phyloP scores from a whole-genome alignment of 495 filamentous ascomycete genomes.

The Annulohypoxylon stygium region DNA sequence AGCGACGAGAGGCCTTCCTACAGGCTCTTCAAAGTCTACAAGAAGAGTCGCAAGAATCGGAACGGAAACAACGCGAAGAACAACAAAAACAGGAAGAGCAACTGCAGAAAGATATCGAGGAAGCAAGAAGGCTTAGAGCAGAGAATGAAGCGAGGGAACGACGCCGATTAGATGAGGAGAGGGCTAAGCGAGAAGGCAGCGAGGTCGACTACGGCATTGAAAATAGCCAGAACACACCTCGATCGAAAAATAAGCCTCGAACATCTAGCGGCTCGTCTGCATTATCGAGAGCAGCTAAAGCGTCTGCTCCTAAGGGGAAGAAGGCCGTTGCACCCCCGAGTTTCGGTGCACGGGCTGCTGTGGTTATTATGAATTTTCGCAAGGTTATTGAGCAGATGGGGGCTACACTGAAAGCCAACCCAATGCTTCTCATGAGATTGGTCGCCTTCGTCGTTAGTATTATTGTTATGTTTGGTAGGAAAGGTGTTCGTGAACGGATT shows the following conservation, averaged over 20 bases:
- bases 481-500: slow-evolving; percentile 80
- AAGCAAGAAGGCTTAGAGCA: slow-evolving; percentile 61
- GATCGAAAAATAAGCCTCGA: slow-evolving; percentile 66
- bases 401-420: slow-evolving; percentile 74
- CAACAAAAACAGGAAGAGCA: slow-evolving; percentile 70
- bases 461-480: slow-evolving; percentile 78
- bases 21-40: slow-evolving; percentile 79
- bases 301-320: slow-evolving; percentile 51
- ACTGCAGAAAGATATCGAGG: slow-evolving; percentile 71
- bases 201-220: slow-evolving; percentile 64
- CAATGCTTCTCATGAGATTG: slow-evolving; percentile 78
- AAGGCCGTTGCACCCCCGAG: slow-evolving; percentile 52
- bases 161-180: slow-evolving; percentile 60
- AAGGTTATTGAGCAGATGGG: slow-evolving; percentile 73
- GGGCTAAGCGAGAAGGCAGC: slow-evolving; percentile 55
- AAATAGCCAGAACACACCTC: slow-evolving; percentile 59
- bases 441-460: slow-evolving; percentile 87
- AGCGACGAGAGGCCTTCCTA: slow-evolving; percentile 86
- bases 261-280: slow-evolving; percentile 52
- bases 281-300: slow-evolving; percentile 44
- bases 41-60: slow-evolving; percentile 75
- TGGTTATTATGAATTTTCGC: slow-evolving; percentile 67
- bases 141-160: slow-evolving; percentile 69
- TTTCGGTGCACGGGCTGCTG: slow-evolving; percentile 63
- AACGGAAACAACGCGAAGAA: slow-evolving; percentile 73